Conservation (phyloP, 345 rosid genomes). For the Acer campestre region DNA sequence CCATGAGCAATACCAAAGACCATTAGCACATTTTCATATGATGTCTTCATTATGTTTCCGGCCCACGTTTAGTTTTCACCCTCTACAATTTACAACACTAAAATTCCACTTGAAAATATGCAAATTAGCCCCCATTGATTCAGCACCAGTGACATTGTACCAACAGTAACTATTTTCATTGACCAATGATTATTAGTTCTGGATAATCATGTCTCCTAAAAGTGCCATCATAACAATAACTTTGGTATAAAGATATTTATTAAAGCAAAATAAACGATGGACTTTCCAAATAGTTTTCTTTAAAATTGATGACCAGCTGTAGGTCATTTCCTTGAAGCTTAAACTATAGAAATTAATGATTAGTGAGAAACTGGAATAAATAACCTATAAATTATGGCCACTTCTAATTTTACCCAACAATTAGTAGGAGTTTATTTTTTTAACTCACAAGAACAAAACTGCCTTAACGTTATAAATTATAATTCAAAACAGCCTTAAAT, state of each 20-base stretch:
- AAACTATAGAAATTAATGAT: neutral
- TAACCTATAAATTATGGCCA: neutral
- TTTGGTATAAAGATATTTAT: neutral
- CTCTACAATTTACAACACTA: neutral
- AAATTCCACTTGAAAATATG: neutral
- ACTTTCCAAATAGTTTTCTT: neutral
- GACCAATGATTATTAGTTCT: neutral
- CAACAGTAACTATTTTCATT: neutral
- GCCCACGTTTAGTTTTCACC: neutral
- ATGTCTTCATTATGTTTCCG: neutral
- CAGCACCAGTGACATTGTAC: neutral
- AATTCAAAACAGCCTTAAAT: no score
- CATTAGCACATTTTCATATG: neutral
- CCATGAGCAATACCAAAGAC: neutral
- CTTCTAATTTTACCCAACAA: neutral
- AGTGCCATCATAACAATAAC: neutral
- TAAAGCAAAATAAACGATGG: neutral
- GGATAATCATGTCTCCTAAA: constrained; percentile 1
- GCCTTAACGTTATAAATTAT: no score
- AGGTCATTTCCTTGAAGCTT: neutral
- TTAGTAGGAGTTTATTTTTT: neutral
- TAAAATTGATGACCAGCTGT: no score
- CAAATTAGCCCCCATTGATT: neutral
- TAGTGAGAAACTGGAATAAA: no score
- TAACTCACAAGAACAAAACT: neutral